Evolutionary conservation across 352 stramenopile species (phyloP).

Genomic region (Phytophthora sojae): DNA sequence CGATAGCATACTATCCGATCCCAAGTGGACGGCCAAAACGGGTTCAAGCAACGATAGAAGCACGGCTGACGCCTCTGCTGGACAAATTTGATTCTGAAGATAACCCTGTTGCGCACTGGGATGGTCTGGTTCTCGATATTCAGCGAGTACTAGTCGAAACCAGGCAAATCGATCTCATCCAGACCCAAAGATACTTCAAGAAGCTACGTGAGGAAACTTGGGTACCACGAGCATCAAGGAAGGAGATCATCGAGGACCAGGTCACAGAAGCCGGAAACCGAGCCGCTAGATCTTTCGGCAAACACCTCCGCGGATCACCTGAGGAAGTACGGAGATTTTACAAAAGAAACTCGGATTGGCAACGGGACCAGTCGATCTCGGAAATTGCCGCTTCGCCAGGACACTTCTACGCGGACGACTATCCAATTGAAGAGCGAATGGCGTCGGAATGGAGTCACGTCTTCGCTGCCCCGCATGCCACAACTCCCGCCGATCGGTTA

Average conservation of each 20-base stretch:
- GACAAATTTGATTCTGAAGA: neutral
- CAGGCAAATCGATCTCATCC: neutral
- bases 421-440: too few relatives aligned
- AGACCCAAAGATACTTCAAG: too few relatives aligned
- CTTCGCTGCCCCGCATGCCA: too few relatives aligned
- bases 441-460: too few relatives aligned
- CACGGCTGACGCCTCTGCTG: neutral
- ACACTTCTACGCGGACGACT: neutral
- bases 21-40: neutral
- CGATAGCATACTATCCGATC: neutral
- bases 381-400: neutral
- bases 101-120: neutral
- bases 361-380: neutral
- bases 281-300: neutral
- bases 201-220: neutral
- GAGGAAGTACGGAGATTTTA: neutral
- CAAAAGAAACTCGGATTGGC: neutral
- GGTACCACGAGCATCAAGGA: neutral
- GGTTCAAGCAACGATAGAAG: neutral
- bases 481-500: too few relatives aligned
- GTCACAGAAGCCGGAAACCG: too few relatives aligned
- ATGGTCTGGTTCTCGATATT: neutral
- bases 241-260: neutral
- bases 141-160: neutral
- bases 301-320: too few relatives aligned